phyloP scores from a whole-genome alignment of 345 rosid species.

The Populus alba region DNA sequence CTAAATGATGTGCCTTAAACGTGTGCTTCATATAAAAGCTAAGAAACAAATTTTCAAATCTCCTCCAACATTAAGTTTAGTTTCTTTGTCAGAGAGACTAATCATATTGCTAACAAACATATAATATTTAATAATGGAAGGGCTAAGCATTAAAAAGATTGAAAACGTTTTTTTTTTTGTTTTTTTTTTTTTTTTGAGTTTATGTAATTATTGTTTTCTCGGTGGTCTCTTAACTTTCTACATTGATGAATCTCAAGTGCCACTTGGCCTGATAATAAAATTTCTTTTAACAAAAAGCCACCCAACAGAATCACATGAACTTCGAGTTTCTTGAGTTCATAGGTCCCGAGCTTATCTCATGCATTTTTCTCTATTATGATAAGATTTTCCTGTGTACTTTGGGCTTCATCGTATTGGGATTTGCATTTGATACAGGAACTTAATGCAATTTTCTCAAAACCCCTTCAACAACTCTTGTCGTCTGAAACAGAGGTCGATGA shows the following conservation, averaged over 20 bases:
- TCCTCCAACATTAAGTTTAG: too few species aligned
- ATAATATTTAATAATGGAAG: too few species aligned
- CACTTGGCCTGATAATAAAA: neutral
- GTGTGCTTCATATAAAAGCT: too few species aligned
- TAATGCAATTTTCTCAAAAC: slow-evolving; percentile 76
- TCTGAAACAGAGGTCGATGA: slow-evolving; percentile 72
- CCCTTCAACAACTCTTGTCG: slow-evolving; percentile 62
- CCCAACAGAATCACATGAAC: neutral
- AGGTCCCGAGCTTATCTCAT: neutral
- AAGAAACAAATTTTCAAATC: too few species aligned
- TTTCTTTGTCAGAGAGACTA: too few species aligned
- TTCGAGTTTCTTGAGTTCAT: neutral
- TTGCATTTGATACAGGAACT: slow-evolving; percentile 53
- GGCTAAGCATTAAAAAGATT: too few species aligned
- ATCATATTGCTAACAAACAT: too few species aligned
- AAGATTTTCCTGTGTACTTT: neutral
- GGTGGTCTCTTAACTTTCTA: neutral
- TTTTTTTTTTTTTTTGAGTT: neutral
- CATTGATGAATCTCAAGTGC: neutral
- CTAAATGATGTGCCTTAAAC: too few species aligned
- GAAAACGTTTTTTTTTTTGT: too few species aligned
- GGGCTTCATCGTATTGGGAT: neutral
- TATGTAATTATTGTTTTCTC: neutral
- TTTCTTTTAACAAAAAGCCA: neutral
- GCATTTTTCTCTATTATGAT: neutral